Evolutionary conservation across 1,284 basidiomycete genomes (phyloP), one percentile per base, ranked within the genome.

Genomic region (Austroboletus novae-zelandiae): DNA sequence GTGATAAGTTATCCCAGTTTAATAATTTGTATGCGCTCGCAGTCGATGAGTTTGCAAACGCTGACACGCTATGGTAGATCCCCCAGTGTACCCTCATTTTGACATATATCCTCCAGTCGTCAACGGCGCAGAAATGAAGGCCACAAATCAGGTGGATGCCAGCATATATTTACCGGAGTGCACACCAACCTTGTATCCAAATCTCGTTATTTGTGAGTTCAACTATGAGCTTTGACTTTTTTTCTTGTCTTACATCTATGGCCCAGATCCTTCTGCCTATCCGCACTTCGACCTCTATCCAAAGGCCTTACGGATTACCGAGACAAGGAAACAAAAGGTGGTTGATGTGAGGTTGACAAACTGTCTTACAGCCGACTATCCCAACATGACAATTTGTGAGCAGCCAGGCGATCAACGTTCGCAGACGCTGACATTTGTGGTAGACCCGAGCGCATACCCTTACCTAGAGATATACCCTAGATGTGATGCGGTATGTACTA

Each of bases 381-480:
- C 73, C n/a, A 59, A 57, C 40, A 47, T 72, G 40, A 57, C 51
- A 18, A 65, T 71, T 48, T 73, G 72, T 74, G 48, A 57, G 72
- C 54, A 48, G 27, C 5, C 13, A 35, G 7, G 5, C 25, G 5
- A 43, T 13, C 17, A 27, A 32, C 27, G 15, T 6, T 20, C 13
- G 32, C 29, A 9, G 23, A 34, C 17, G 9, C 45, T 67, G 41
- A 67, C 20, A 30, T 35, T 17, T 20, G 17, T 13, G 18, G 23
- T 47, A 76, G 77, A 76, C 55, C 65, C 66, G 5, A 51, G 66
- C 14, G 68, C 68, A 11, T 79, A 80, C 57, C 77, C 79, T 41
- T 53, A 69, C 58, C 66, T 79, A 30, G 71, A 77, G 43, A 59
- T 79, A 27, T 79, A 79, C 55, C 75, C 78, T 18, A 48, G 43